phyloP scores from a whole-genome alignment of 2,329 filamentous ascomycete species.

The Cladosporium halotolerans region DNA sequence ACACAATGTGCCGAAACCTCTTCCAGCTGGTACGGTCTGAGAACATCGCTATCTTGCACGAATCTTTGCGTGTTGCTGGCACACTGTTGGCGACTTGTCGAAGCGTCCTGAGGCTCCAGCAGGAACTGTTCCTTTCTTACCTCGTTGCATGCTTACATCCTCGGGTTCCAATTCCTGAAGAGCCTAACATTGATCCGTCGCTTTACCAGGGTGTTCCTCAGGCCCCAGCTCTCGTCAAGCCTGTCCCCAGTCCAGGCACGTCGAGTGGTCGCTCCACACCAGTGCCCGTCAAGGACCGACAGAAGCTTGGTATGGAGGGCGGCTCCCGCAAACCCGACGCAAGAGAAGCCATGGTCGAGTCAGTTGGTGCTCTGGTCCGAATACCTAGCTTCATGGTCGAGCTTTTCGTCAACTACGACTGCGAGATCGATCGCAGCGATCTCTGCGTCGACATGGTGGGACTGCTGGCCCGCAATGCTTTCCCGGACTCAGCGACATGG shows the following conservation, averaged over 20 bases:
- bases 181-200: slow-evolving; percentile 81
- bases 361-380: slow-evolving; percentile 79
- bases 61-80: slow-evolving; percentile 84
- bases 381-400: slow-evolving; percentile 95
- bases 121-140: slow-evolving; percentile 93
- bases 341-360: slow-evolving; percentile 96
- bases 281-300: slow-evolving; percentile 83
- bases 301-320: slow-evolving; percentile 87
- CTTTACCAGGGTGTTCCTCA: slow-evolving; percentile 92
- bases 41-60: slow-evolving; percentile 89
- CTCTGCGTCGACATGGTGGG: slow-evolving; percentile 94
- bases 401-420: slow-evolving; percentile 97
- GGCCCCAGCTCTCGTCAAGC: slow-evolving; percentile 79
- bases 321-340: slow-evolving; percentile 89
- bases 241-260: slow-evolving; percentile 54
- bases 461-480: slow-evolving; percentile 83
- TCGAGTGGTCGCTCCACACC: slow-evolving; percentile 81
- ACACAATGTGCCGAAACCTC: slow-evolving; percentile 85
- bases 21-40: slow-evolving; percentile 96
- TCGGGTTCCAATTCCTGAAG: slow-evolving; percentile 85
- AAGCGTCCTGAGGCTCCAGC: slow-evolving; percentile 85
- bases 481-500: slow-evolving; percentile 96
- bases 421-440: slow-evolving; percentile 83
- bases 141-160: slow-evolving; percentile 90
- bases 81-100: slow-evolving; percentile 88